Base-by-base conservation (phyloP, 1,284 basidiomycete species). In the Quambalaria eucalypti region DNA sequence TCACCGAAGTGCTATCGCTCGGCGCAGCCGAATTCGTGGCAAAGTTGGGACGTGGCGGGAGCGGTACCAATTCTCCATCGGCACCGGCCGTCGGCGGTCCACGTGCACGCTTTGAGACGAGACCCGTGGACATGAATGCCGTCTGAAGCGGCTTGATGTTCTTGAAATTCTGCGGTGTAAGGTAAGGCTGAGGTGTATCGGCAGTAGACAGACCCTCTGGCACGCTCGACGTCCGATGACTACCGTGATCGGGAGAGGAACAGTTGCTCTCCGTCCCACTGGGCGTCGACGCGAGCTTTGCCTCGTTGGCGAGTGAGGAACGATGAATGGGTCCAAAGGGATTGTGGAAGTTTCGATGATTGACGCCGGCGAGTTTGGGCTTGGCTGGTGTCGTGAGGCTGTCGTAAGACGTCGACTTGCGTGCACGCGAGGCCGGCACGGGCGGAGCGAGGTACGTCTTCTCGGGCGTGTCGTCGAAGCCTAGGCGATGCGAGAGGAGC, bases 41-140 rank as follows among this genome's bases (percentile, higher is more conserved):
- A 48, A 69, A 66, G 52, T 52, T 50, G n/a, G 57, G 58, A 14
- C 62, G 62, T 21, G 61, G 59, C 4, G 64, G 64, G 12, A 60
- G 44, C 14, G 62, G 56, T 10, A 66, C 55, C 8, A 59, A 50
- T 31, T 68, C 66, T n/a, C 59, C 56, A 31, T 39, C 51, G n/a
- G n/a, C n/a, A n/a, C n/a, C n/a, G 7, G 47, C 36, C 33, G 51
- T 42, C 23, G 52, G 28, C 2, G 40, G 21, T 30, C 42, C 49
- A 19, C 55, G 51, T 21, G 55, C 47, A 33, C 65, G 61, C 54
- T 78, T 78, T 28, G 73, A 76, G 29, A 78, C 70, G 31, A 78
- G 70, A 0, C 78, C 78, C 3, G 76, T 77, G 31, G 74, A 76
- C 62, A 73, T 67, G 68, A 78, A 78, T 3, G 77, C 77, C 4